A percentile compares a stretch with the other conserved stretches of the same genome.
Evolutionary conservation across 176 grass and related monocot genomes (phyloP).

Genomic region (Bonia amplexicaulis): DNA sequence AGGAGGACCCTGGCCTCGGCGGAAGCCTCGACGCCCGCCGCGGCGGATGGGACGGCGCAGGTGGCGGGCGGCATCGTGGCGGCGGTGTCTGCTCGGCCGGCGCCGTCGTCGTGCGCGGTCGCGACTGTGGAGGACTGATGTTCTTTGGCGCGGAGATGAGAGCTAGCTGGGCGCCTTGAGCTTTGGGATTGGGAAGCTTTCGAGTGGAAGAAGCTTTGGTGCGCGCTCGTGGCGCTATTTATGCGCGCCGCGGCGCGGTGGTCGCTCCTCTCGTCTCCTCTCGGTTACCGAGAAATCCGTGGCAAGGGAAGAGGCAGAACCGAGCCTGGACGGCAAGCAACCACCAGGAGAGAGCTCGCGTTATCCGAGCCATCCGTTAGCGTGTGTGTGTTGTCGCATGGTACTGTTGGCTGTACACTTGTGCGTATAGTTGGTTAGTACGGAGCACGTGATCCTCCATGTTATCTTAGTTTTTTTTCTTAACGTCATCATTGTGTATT

Average conservation of each 20-base stretch:
- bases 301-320: too few species aligned
- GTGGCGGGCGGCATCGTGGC: constrained; percentile 52
- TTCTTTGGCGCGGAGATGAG: background rate
- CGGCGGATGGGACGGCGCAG: constrained; percentile 33
- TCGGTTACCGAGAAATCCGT: too few species aligned
- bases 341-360: background rate
- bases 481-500: too few species aligned
- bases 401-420: background rate
- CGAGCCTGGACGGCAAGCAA: too few species aligned
- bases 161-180: background rate
- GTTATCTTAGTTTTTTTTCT: too few species aligned
- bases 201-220: background rate
- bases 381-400: background rate
- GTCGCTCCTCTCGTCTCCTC: background rate
- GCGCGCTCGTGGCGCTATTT: background rate
- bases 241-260: background rate
- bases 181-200: background rate
- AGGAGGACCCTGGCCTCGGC: constrained; percentile 37
- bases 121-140: constrained; percentile 9
- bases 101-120: constrained; percentile 34
- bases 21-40: background rate
- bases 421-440: background rate
- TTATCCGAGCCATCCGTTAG: background rate
- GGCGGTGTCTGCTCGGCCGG: constrained; percentile 38
- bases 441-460: background rate